Evolutionary conservation across 2,329 filamentous ascomycete genomes (phyloP), one percentile per base, ranked within the genome.

Genomic region (Colletotrichum sp.): DNA sequence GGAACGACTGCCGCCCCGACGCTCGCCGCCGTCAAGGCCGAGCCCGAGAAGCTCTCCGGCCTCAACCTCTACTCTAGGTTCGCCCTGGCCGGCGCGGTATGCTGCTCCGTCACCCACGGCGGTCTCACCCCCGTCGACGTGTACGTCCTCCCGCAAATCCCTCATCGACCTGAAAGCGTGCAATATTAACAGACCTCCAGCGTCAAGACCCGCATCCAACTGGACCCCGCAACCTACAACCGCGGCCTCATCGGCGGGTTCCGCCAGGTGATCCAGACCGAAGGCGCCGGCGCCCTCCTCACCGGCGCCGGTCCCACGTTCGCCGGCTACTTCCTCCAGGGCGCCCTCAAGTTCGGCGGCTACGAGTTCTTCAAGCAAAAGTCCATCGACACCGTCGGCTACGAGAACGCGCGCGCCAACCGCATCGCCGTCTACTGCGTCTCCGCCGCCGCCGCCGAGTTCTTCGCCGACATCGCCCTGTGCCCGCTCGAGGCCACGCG

Each of bases 281-380:
- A 97, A 90, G 95, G 95, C 88, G 93, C 94, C 83, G 94, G 93
- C 85, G 95, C 95, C 86, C 92, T 98, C 82, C 89, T 95, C 86
- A 97, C 95, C 80, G 95, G 95, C 87, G 91, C 92, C 85, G 95
- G 95, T 80, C 95, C 95, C 82, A 97, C 95, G 84, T 92, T 93
- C 80, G 94, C 95, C 79, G 95, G 95, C 86, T 98, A 98, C 90
- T 97, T 97, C 93, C 93, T 98, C 82, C 95, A 98, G 89, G 95
- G 95, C 84, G 94, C 95, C 82, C 93, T 97, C 91, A 97, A 97
- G 90, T 96, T 96, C 86, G 95, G 95, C 86, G 95, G 95, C 85
- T 98, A 98, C 87, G 95, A 98, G 89, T 93, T 97, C 89, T 97
- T 98, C 94, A 97, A 98, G 93, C 92, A 96, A 89, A 94, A 97